Evolutionary conservation across 176 grass and related monocot genomes (phyloP).

Genomic region (Phoenix roebelenii): DNA sequence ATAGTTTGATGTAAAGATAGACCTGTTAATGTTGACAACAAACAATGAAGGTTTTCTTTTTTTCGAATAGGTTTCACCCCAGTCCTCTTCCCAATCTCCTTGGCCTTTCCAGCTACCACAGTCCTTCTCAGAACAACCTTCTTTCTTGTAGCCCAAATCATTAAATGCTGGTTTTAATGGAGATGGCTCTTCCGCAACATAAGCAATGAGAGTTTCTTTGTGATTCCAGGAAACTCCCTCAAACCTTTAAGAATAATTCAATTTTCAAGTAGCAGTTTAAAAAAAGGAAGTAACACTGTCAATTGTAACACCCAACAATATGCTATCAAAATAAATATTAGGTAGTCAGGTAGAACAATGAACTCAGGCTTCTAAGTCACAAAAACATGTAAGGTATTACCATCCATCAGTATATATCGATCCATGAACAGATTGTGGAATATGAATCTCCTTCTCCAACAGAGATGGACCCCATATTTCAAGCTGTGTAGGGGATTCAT

Average conservation of each 20-base stretch:
- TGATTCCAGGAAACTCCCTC: slow-evolving; percentile 97
- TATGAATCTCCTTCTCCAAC: slow-evolving; percentile 75
- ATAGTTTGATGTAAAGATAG: slow-evolving; percentile 10
- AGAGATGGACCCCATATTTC: slow-evolving; percentile 62
- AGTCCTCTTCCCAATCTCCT: slow-evolving; percentile 80
- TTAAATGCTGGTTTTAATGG: slow-evolving; percentile 66
- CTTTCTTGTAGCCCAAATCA: slow-evolving; percentile 66
- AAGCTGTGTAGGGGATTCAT: slow-evolving; percentile 65
- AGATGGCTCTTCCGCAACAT: slow-evolving; percentile 78
- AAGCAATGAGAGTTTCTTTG: slow-evolving; percentile 70
- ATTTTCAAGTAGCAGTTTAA: neutral
- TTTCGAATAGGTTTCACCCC: slow-evolving; percentile 91
- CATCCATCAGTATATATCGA: slow-evolving; percentile 66
- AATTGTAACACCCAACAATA: neutral
- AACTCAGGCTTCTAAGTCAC: too few relatives aligned
- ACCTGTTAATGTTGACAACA: slow-evolving; percentile 60
- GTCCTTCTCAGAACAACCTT: slow-evolving; percentile 57
- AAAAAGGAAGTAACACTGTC: neutral
- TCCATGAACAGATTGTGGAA: slow-evolving; percentile 71
- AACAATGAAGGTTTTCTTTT: slow-evolving; percentile 85
- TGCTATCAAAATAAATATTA: too few relatives aligned
- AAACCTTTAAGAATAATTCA: slow-evolving; percentile 45
- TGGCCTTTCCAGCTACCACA: slow-evolving; percentile 85
- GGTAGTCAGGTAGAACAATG: too few relatives aligned
- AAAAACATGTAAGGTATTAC: slow-evolving; percentile 21